A percentile compares a stretch with the other conserved stretches of the same genome.
Conservation (phyloP, 805 yeast genomes). For the Candida qinlingensis region DNA sequence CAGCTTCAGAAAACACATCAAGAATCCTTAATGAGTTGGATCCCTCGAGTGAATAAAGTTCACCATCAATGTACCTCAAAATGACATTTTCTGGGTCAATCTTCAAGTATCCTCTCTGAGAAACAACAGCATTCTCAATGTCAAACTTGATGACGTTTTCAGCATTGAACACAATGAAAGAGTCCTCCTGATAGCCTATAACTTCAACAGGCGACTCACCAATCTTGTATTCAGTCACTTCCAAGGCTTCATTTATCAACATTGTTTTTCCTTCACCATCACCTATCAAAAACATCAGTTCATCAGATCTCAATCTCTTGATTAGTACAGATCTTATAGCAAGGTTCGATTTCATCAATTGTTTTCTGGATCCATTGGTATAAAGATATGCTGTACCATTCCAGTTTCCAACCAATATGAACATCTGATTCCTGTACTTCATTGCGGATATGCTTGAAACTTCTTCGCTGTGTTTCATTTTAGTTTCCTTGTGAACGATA, state of each 20-base stretch:
- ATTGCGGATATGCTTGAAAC: slow-evolving; percentile 11
- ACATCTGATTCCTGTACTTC: neutral
- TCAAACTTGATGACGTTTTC: slow-evolving; percentile 15
- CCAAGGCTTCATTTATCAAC: neutral
- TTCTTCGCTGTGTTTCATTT: slow-evolving; percentile 10
- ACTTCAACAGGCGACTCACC: slow-evolving; percentile 23
- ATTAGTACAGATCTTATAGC: slow-evolving; percentile 17
- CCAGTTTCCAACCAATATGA: slow-evolving; percentile 21
- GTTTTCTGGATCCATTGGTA: slow-evolving; percentile 6
- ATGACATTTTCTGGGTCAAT: slow-evolving; percentile 4
- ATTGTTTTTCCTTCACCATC: slow-evolving; percentile 22
- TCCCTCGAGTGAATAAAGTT: neutral
- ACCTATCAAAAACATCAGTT: slow-evolving; percentile 13
- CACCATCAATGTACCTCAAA: neutral
- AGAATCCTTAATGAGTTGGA: neutral
- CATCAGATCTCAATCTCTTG: slow-evolving; percentile 4
- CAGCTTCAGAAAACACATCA: neutral
- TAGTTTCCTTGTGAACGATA: neutral
- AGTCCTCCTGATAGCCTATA: slow-evolving; percentile 4
- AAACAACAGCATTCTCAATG: slow-evolving; percentile 1
- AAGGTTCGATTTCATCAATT: slow-evolving; percentile 3
- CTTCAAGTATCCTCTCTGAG: slow-evolving; percentile 17
- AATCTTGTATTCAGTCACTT: slow-evolving; percentile 5
- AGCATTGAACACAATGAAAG: slow-evolving; percentile 14
- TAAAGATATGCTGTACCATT: slow-evolving; percentile 15